These are phyloP conservation scores for Curvularia sp. DNA, from an alignment of 2,329 filamentous ascomycete species.

Conservation along the genomic window DNA sequence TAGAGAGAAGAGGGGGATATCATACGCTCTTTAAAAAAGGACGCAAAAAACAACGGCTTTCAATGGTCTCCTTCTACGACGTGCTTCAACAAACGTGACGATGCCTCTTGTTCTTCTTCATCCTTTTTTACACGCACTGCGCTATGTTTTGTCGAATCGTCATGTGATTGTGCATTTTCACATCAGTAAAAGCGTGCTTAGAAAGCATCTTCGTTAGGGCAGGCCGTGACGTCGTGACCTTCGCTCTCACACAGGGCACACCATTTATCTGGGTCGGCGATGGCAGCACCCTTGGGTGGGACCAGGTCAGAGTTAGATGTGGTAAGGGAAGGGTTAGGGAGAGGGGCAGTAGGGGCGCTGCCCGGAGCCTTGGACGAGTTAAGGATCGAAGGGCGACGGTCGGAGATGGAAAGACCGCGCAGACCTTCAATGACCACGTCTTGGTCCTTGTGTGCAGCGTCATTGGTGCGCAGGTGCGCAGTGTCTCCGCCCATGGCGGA, in stretches of 20 bases:
- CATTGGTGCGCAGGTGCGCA: conserved; percentile 28
- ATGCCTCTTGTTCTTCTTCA: neutral
- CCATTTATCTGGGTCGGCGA: conserved; percentile 82
- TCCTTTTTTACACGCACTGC: neutral
- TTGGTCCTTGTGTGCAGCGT: conserved; percentile 34
- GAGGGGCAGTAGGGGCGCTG: conserved; percentile 44
- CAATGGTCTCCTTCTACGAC: neutral
- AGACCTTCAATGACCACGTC: conserved; percentile 44
- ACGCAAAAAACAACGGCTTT: neutral
- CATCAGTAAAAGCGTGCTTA: conserved; percentile 18
- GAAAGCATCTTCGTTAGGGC: conserved; percentile 84
- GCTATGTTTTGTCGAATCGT: neutral
- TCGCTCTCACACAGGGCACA: conserved; percentile 96
- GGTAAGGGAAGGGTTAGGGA: conserved; percentile 45
- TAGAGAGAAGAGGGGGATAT: conserved; percentile 8
- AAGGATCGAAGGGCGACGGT: conserved; percentile 37
- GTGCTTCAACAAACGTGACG: neutral
- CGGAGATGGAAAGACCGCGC: conserved; percentile 44
- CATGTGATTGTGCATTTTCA: neutral
- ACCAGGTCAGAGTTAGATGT: conserved; percentile 40
- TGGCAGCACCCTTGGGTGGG: conserved; percentile 42
- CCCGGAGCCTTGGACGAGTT: conserved; percentile 45
- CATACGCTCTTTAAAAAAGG: conserved; percentile 12
- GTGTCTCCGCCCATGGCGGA: conserved; percentile 78
- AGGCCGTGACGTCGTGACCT: conserved; percentile 94